Percentiles rank a stretch among this genome's conserved stretches.
Evolutionary conservation across 805 yeast species (phyloP).

Genomic region (Lipomyces kockii): DNA sequence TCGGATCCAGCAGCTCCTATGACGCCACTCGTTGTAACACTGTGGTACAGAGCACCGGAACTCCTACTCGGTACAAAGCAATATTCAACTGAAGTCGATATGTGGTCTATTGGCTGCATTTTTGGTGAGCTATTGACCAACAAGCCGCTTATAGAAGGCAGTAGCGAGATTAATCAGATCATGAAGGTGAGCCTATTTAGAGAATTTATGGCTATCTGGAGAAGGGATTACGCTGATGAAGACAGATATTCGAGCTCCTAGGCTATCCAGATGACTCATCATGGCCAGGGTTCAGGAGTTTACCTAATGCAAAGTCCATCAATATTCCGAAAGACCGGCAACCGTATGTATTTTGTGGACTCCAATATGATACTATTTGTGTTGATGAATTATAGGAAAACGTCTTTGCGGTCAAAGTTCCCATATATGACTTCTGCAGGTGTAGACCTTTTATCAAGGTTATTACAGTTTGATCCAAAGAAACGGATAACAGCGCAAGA

Average conservation of each 20-base stretch:
- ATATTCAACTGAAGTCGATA: constrained; percentile 49
- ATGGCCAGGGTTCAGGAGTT: constrained; percentile 36
- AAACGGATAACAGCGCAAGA: constrained; percentile 52
- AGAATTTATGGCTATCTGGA: neutral
- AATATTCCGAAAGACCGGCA: constrained; percentile 43
- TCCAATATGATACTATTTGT: neutral
- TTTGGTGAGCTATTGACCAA: constrained; percentile 55
- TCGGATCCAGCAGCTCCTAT: constrained; percentile 30
- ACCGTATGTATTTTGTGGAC: constrained; percentile 31
- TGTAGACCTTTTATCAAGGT: constrained; percentile 47
- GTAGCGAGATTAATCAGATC: constrained; percentile 55
- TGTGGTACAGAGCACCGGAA: constrained; percentile 62
- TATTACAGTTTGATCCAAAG: constrained; percentile 53
- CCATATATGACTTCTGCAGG: constrained; percentile 36
- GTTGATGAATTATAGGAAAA: neutral
- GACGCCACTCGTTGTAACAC: constrained; percentile 51
- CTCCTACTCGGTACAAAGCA: constrained; percentile 52
- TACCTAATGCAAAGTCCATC: constrained; percentile 48
- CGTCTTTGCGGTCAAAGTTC: constrained; percentile 22
- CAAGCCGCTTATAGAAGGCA: constrained; percentile 54
- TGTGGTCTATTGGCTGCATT: constrained; percentile 67
- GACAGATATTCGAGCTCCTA: constrained; percentile 50
- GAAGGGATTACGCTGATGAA: constrained; percentile 26
- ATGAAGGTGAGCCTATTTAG: constrained; percentile 12
- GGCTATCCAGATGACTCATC: constrained; percentile 49